Evolutionary conservation across 208 protist genomes (phyloP).

Genomic region (Crithidia bombi): DNA sequence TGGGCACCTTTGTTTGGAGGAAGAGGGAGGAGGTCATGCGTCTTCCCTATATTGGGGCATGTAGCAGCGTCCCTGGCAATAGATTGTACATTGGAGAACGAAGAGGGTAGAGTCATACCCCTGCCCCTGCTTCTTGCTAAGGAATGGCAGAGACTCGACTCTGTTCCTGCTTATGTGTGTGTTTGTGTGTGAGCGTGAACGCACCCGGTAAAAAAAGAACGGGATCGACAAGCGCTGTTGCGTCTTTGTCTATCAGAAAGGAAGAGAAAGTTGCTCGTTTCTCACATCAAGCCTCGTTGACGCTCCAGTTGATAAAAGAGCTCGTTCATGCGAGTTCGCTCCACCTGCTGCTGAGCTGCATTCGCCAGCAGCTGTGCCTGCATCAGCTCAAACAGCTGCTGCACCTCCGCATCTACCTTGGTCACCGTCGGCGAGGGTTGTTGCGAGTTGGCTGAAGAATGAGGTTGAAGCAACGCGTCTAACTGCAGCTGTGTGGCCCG

Average conservation of each 20-base stretch:
- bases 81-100: no score
- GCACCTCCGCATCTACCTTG: conserved; percentile 56
- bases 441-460: not conserved
- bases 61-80: no score
- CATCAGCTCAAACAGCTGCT: conserved; percentile 49
- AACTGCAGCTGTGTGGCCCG: conserved; percentile 27
- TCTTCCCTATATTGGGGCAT: no score
- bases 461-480: conserved; percentile 21
- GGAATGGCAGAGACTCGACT: no score
- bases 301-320: conserved; percentile 51
- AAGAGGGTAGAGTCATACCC: no score
- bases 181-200: no score
- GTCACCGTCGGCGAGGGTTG: conserved; percentile 4
- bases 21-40: no score
- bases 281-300: conserved; percentile 11
- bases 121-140: no score
- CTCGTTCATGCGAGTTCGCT: conserved; percentile 61
- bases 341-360: conserved; percentile 51
- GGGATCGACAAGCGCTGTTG: no score
- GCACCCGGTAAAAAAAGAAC: no score
- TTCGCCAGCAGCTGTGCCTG: conserved; percentile 55
- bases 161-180: no score
- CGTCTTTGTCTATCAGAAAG: not conserved
- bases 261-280: not conserved
- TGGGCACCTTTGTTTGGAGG: no score